A percentile compares a stretch with the other conserved stretches of the same genome.
Evolutionary conservation across 495 filamentous ascomycete genomes (phyloP).

Genomic region (Penicillium coffeae): DNA sequence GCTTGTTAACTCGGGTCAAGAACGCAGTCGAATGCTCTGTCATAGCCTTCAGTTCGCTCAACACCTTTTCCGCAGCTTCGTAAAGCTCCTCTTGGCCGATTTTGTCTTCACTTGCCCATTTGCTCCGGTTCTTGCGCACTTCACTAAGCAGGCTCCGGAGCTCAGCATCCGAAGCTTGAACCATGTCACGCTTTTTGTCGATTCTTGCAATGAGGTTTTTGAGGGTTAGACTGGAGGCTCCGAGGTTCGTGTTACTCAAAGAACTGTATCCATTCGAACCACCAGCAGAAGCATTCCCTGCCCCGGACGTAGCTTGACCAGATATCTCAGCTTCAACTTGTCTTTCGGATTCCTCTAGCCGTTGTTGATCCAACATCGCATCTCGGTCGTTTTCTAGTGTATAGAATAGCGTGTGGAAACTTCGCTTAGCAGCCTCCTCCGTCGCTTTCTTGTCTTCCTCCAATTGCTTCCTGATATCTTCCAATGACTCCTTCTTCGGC

Average conservation of each 20-base stretch:
- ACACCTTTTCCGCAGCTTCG: slow-evolving; percentile 90
- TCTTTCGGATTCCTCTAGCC: slow-evolving; percentile 91
- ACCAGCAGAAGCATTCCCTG: slow-evolving; percentile 44
- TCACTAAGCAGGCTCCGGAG: slow-evolving; percentile 90
- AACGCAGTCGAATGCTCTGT: slow-evolving; percentile 96
- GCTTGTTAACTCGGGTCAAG: slow-evolving; percentile 86
- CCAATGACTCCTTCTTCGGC: slow-evolving; percentile 59
- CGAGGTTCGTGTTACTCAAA: slow-evolving; percentile 87
- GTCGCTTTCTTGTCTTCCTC: slow-evolving; percentile 92
- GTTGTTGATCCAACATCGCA: slow-evolving; percentile 96
- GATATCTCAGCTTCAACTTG: slow-evolving; percentile 92
- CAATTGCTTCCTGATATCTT: slow-evolving; percentile 87
- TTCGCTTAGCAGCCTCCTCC: slow-evolving; percentile 82
- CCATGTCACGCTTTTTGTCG: slow-evolving; percentile 82
- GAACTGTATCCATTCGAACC: slow-evolving; percentile 67
- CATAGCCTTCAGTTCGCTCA: slow-evolving; percentile 92
- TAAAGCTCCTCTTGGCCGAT: slow-evolving; percentile 97
- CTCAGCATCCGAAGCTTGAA: slow-evolving; percentile 87
- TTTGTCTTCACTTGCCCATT: slow-evolving; percentile 97
- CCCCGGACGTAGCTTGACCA: slow-evolving; percentile 55
- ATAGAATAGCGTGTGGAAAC: slow-evolving; percentile 89
- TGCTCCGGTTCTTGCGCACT: slow-evolving; percentile 93
- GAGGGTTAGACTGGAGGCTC: slow-evolving; percentile 92
- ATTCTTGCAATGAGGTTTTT: slow-evolving; percentile 96
- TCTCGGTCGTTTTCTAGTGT: slow-evolving; percentile 91